Percentiles rank a stretch among this genome's conserved stretches.
Conservation (phyloP, 352 stramenopile genomes). For the Plasmopara muralis region DNA sequence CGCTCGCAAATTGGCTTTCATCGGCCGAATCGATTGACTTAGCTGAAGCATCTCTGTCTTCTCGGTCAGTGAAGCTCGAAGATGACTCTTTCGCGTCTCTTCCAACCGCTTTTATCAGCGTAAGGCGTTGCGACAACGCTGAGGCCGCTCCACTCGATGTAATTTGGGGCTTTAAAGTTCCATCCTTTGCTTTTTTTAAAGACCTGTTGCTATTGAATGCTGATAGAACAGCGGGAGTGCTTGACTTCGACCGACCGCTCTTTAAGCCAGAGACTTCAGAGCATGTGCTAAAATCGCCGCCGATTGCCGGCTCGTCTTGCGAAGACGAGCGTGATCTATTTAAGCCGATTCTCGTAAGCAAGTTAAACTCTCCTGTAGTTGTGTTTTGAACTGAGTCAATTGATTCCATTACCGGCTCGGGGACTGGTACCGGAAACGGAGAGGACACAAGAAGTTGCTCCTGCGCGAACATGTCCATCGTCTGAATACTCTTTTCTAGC, state of each 20-base stretch:
- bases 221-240: conserved; percentile 5
- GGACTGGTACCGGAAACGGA: conserved; percentile 3
- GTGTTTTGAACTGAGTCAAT: conserved; percentile 13
- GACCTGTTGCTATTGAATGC: conserved; percentile 5
- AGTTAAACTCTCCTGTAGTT: conserved; percentile 29
- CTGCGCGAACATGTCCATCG: conserved; percentile 54
- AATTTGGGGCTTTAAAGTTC: conserved; percentile 14
- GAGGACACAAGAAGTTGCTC: conserved; percentile 70
- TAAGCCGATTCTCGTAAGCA: conserved; percentile 47
- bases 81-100: conserved; percentile 53
- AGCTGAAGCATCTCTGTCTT: conserved; percentile 12
- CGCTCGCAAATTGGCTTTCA: conserved; percentile 29
- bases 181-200: conserved; percentile 9
- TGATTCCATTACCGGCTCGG: conserved; percentile 4
- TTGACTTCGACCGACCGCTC: not conserved
- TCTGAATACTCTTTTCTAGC: conserved; percentile 58
- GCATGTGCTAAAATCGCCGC: conserved; percentile 3
- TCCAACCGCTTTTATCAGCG: conserved; percentile 56
- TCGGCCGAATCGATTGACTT: conserved; percentile 18
- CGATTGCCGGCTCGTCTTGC: conserved; percentile 28
- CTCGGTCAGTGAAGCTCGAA: conserved; percentile 15
- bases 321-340: conserved; percentile 28
- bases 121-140: conserved; percentile 53
- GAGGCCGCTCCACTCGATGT: conserved; percentile 36
- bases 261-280: conserved; percentile 6